Conservation (phyloP, 202 grass and related monocot genomes). For the Bolboschoenoplectus hybrid region DNA sequence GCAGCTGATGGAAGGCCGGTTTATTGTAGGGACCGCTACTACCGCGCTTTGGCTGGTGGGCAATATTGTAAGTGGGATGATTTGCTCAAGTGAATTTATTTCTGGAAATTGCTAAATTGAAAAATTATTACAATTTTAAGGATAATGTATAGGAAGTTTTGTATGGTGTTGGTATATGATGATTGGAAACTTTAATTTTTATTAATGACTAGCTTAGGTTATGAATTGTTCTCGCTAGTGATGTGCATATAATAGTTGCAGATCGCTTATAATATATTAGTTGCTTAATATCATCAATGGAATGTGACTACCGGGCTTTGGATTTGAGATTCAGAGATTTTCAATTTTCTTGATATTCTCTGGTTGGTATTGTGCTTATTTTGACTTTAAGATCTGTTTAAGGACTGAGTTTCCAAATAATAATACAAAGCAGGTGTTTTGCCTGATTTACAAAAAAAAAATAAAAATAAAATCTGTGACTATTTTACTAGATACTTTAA, state of each 20-base stretch:
- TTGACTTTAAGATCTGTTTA: too few species aligned
- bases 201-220: background rate
- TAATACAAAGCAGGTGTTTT: too few species aligned
- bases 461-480: too few species aligned
- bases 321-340: background rate
- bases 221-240: background rate
- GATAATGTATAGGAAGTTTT: conserved; percentile 22
- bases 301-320: background rate
- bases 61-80: conserved; percentile 98
- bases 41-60: conserved; percentile 81
- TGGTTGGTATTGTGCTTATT: background rate
- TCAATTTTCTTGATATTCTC: background rate
- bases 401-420: too few species aligned
- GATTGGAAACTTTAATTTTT: background rate
- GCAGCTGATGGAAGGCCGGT: conserved; percentile 87
- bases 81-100: conserved; percentile 61
- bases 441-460: too few species aligned
- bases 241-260: background rate
- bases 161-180: background rate
- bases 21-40: conserved; percentile 91
- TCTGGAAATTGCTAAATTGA: conserved; percentile 1
- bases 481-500: too few species aligned
- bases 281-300: background rate
- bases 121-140: background rate
- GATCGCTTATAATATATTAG: background rate